A percentile compares a stretch with the other conserved stretches of the same genome.
Evolutionary conservation across 139 green algal species (phyloP).

Genomic region (Volvox africanus): DNA sequence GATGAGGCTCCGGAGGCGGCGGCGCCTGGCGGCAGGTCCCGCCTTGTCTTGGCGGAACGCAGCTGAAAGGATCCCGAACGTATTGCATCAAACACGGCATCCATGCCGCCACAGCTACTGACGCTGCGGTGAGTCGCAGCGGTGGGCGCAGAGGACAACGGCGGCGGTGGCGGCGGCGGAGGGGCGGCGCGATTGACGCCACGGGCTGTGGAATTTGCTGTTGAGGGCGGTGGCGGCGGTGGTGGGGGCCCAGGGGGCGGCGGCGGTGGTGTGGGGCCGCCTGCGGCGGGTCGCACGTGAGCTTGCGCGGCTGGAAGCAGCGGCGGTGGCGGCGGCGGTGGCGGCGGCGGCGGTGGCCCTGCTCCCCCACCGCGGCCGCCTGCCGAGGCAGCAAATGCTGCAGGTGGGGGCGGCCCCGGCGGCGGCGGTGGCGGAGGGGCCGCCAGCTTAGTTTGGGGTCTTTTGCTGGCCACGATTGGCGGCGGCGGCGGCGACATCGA

Average conservation of each 20-base stretch:
- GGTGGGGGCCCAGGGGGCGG: slow-evolving; percentile 4
- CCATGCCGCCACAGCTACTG: slow-evolving; percentile 12
- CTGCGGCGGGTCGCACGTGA: background rate
- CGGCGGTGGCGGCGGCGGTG: slow-evolving; percentile 1
- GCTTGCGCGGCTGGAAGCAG: background rate
- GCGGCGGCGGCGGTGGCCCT: background rate
- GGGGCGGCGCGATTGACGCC: background rate
- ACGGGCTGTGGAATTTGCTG: background rate
- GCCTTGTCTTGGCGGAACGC: background rate
- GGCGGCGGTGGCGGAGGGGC: slow-evolving; percentile 1
- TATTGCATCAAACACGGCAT: background rate
- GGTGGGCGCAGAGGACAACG: background rate
- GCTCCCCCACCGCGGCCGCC: background rate
- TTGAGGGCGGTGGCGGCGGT: background rate
- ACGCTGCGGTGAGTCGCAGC: background rate
- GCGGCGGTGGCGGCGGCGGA: background rate
- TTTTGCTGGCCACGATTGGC: background rate
- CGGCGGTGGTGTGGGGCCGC: background rate
- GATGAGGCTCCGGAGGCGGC: background rate
- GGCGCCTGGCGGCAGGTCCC: background rate
- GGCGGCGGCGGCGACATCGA: background rate
- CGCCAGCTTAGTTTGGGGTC: background rate
- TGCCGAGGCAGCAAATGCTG: background rate
- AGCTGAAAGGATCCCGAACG: background rate
- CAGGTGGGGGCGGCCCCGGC: background rate